These are phyloP conservation scores for Phytomonas sp. DNA, from an alignment of 208 protist genomes.

Conservation along the genomic window DNA sequence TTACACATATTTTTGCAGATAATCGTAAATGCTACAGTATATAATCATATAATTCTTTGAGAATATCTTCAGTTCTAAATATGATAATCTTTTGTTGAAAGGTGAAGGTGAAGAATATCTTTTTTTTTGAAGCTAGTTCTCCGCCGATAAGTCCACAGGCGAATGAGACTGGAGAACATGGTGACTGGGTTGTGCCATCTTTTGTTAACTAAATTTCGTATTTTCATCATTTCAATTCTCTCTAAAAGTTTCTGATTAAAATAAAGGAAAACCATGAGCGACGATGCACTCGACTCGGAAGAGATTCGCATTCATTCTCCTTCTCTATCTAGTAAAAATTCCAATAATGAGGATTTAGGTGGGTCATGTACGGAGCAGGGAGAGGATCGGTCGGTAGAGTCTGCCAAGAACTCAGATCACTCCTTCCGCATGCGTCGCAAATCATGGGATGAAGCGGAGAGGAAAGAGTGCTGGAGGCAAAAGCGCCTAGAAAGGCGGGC, in stretches of 20 bases:
- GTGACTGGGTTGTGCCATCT: background rate
- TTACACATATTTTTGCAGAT: background rate
- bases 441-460: slow-evolving; percentile 45
- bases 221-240: background rate
- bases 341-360: background rate
- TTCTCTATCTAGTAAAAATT: background rate
- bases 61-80: background rate
- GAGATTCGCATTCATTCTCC: background rate
- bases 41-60: background rate
- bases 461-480: slow-evolving; percentile 41
- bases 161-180: background rate
- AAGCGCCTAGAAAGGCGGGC: slow-evolving; percentile 45
- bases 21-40: background rate
- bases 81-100: background rate
- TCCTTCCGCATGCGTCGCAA: slow-evolving; percentile 18
- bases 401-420: slow-evolving; percentile 1
- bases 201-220: background rate
- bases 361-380: background rate
- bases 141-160: background rate
- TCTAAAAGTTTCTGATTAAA: background rate
- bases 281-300: background rate
- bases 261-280: background rate
- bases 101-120: background rate
- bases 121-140: background rate
- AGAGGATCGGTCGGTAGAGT: background rate